A percentile compares a stretch with the other conserved stretches of the same genome.
Conservation (phyloP, 768 basidiomycete genomes). For the Leccinum arenicola region DNA sequence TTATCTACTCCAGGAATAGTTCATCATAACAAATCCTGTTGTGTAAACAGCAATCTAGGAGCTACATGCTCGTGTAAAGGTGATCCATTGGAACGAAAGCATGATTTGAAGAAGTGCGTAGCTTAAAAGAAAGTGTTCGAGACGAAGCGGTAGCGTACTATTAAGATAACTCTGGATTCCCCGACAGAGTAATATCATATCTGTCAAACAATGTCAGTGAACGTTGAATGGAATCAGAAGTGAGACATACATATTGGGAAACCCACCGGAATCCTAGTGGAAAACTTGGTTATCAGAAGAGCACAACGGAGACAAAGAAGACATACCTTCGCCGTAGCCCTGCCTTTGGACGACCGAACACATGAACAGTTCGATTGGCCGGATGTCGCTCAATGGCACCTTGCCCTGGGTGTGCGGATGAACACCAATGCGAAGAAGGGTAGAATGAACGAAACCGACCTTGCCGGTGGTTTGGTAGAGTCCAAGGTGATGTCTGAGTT, state of each 20-base stretch:
- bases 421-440: not conserved
- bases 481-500: conserved; percentile 91
- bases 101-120: conserved; percentile 15
- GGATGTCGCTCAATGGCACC: conserved; percentile 92
- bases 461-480: conserved; percentile 99
- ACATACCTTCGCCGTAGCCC: conserved; percentile 91
- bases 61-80: conserved; percentile 13
- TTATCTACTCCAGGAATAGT: not conserved
- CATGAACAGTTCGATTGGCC: conserved; percentile 99
- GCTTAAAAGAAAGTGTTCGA: conserved; percentile 12
- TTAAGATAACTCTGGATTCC: conserved; percentile 5
- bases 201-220: conserved; percentile 16
- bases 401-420: conserved; percentile 66
- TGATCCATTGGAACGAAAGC: conserved; percentile 13
- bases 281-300: conserved; percentile 4
- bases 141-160: conserved; percentile 25
- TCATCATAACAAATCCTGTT: not conserved
- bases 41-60: conserved; percentile 24
- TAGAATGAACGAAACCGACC: conserved; percentile 42
- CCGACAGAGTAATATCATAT: conserved; percentile 20
- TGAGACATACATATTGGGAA: conserved; percentile 84
- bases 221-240: not conserved
- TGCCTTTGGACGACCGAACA: conserved; percentile 99
- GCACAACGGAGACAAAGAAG: not conserved
- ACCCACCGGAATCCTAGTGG: conserved; percentile 85